phyloP scores from a whole-genome alignment of 169 alveolate species.

The Cryptosporidium sp. region DNA sequence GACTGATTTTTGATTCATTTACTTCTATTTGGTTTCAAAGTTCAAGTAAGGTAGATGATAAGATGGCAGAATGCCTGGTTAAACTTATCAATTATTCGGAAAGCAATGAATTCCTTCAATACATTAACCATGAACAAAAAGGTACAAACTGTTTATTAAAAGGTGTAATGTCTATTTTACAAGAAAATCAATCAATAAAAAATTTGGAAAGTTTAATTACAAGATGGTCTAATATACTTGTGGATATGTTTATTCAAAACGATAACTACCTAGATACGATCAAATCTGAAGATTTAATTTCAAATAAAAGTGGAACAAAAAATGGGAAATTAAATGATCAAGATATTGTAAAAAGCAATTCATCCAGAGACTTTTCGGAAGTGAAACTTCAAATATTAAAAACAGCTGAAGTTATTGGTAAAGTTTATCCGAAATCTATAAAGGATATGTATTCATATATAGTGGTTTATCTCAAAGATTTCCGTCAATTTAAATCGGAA shows the following conservation, averaged over 20 bases:
- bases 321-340: background rate
- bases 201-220: slow-evolving; percentile 11
- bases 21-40: slow-evolving; percentile 49
- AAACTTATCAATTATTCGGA: slow-evolving; percentile 35
- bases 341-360: background rate
- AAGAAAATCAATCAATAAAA: background rate
- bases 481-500: slow-evolving; percentile 17
- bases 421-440: slow-evolving; percentile 62
- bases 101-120: slow-evolving; percentile 27
- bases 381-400: slow-evolving; percentile 24
- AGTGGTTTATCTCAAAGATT: slow-evolving; percentile 48
- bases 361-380: slow-evolving; percentile 35
- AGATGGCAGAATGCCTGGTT: slow-evolving; percentile 21
- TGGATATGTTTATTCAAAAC: slow-evolving; percentile 59
- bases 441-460: slow-evolving; percentile 39
- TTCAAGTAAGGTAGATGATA: slow-evolving; percentile 3
- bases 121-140: background rate
- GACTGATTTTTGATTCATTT: slow-evolving; percentile 22
- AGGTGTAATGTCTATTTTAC: slow-evolving; percentile 4
- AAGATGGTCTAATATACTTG: slow-evolving; percentile 49
- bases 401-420: slow-evolving; percentile 52
- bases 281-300: background rate
- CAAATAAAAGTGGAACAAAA: background rate
- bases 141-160: background rate
- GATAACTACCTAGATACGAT: background rate